Evolutionary conservation across 2,329 filamentous ascomycete species (phyloP).

Genomic region (Colletotrichum cuscutae): DNA sequence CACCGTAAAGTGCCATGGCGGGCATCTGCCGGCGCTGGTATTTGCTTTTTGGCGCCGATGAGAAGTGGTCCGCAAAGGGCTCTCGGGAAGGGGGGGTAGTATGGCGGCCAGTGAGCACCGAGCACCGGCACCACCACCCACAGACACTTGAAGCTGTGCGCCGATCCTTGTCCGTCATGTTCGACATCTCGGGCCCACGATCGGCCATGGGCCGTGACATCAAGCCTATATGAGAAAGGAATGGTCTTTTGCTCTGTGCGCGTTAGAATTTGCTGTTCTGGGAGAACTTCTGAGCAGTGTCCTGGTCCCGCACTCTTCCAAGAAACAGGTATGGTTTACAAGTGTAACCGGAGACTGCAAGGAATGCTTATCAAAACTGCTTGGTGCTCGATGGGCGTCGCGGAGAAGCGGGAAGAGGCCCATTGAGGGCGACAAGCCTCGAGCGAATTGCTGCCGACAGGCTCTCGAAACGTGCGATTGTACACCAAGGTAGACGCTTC

Average conservation of each 20-base stretch:
- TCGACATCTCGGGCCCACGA: conserved; percentile 25
- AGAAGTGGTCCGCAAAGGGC: conserved; percentile 7
- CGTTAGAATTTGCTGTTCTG: not conserved
- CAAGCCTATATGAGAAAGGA: conserved; percentile 7
- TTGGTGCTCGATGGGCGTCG: not conserved
- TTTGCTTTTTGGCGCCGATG: conserved; percentile 24
- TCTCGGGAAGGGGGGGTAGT: not conserved
- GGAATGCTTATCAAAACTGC: not conserved
- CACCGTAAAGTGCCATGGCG: conserved; percentile 11
- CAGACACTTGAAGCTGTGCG: conserved; percentile 33
- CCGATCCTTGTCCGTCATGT: conserved; percentile 26
- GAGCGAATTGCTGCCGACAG: conserved; percentile 6
- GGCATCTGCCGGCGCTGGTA: conserved; percentile 16
- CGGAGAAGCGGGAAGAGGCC: conserved; percentile 6
- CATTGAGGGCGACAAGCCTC: not conserved
- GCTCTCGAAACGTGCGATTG: conserved; percentile 23
- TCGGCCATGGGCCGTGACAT: conserved; percentile 20
- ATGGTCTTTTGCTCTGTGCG: conserved; percentile 18
- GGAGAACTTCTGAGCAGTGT: not conserved
- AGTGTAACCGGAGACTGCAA: not conserved
- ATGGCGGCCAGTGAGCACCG: conserved; percentile 17
- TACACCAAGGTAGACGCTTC: conserved; percentile 17
- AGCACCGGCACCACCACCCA: conserved; percentile 20
- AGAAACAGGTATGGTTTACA: not conserved
- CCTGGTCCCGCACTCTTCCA: conserved; percentile 9